Evolutionary conservation across 2,329 filamentous ascomycete species (phyloP).

Genomic region (Cladosporium sp.): DNA sequence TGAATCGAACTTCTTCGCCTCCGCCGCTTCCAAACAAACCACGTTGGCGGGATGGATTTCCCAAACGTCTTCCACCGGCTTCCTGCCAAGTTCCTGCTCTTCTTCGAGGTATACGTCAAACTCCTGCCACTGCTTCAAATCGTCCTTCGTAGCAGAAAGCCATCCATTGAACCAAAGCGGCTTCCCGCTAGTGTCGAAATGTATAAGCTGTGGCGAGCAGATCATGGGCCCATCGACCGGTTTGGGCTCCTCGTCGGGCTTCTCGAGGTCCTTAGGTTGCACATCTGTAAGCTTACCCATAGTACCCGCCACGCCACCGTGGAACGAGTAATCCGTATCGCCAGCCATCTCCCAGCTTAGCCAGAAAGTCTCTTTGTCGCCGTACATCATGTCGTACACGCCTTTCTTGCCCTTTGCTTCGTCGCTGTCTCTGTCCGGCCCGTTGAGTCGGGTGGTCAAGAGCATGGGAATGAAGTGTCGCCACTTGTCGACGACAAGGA

Average conservation of each 20-base stretch:
- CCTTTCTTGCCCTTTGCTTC: slow-evolving; percentile 36
- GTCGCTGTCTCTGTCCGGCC: slow-evolving; percentile 43
- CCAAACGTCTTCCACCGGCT: slow-evolving; percentile 27
- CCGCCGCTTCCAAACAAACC: slow-evolving; percentile 32
- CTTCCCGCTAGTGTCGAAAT: slow-evolving; percentile 38
- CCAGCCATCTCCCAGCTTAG: slow-evolving; percentile 46
- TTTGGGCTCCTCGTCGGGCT: slow-evolving; percentile 10
- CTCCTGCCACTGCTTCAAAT: slow-evolving; percentile 32
- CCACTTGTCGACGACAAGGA: slow-evolving; percentile 46
- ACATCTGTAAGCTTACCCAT: slow-evolving; percentile 29
- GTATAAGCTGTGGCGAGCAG: slow-evolving; percentile 44
- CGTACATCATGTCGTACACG: slow-evolving; percentile 47
- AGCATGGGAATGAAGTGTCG: slow-evolving; percentile 43
- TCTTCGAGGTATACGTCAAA: slow-evolving; percentile 37
- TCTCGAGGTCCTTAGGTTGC: slow-evolving; percentile 11
- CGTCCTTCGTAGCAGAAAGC: slow-evolving; percentile 42
- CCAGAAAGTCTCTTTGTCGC: slow-evolving; percentile 51
- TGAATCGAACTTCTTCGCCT: slow-evolving; percentile 24
- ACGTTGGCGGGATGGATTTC: slow-evolving; percentile 33
- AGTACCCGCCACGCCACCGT: slow-evolving; percentile 37
- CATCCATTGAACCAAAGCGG: slow-evolving; percentile 49
- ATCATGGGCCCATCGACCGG: slow-evolving; percentile 31
- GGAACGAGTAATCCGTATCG: slow-evolving; percentile 42
- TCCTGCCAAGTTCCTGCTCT: slow-evolving; percentile 23
- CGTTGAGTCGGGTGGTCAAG: slow-evolving; percentile 39